phyloP scores from a whole-genome alignment of 306 rosid genomes.

The Casuarina equisetifolia region DNA sequence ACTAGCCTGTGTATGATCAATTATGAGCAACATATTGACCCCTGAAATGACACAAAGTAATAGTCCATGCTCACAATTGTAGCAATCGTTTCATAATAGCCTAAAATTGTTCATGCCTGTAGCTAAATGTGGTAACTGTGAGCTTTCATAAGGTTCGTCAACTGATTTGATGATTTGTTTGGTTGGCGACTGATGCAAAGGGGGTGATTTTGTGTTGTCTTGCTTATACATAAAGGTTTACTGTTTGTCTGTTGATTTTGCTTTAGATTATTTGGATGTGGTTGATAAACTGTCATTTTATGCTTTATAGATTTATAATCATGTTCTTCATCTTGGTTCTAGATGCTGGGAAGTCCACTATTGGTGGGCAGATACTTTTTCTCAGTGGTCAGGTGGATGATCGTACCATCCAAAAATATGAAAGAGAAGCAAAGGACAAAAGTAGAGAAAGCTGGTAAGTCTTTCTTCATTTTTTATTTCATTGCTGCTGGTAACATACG shows the following conservation, averaged over 20 bases:
- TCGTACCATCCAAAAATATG: conserved; percentile 93
- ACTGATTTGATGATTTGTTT: neutral
- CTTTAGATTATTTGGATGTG: neutral
- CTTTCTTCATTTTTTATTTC: conserved; percentile 25
- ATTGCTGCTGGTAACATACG: conserved; percentile 10
- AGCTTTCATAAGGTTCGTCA: neutral
- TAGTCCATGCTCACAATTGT: neutral
- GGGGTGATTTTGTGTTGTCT: neutral
- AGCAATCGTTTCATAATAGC: neutral
- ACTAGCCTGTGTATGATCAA: neutral
- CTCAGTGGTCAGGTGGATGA: conserved; percentile 97
- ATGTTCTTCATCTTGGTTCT: conserved; percentile 23
- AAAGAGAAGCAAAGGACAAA: conserved; percentile 98
- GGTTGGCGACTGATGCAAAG: neutral
- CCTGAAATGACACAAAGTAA: neutral
- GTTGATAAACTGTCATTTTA: neutral
- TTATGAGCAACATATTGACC: neutral
- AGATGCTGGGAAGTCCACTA: conserved; percentile 99
- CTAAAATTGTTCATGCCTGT: neutral
- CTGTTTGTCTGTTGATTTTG: neutral
- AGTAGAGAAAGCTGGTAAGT: conserved; percentile 99
- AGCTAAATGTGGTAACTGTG: neutral
- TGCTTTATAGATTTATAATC: neutral
- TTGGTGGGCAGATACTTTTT: conserved; percentile 98
- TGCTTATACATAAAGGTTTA: neutral